Conservation (phyloP, 306 rosid genomes). For the Lupinus albus region DNA sequence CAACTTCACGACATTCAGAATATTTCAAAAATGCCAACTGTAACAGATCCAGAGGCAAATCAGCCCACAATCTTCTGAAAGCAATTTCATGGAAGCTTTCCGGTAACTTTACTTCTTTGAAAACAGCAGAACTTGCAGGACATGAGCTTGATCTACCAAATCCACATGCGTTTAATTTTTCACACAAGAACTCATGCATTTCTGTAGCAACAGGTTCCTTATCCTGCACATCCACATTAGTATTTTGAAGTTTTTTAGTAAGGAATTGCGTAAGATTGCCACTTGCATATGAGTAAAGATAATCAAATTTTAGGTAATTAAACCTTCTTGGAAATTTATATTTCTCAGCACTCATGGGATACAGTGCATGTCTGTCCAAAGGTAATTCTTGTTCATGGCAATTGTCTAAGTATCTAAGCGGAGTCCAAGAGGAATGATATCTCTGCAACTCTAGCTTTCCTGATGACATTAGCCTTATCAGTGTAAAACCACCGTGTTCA, state of each 20-base stretch:
- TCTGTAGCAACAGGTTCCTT: conserved; percentile 43
- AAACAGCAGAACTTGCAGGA: conserved; percentile 52
- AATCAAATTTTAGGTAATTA: conserved; percentile 53
- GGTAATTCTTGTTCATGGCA: conserved; percentile 39
- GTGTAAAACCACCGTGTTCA: conserved; percentile 67
- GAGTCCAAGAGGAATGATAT: conserved; percentile 56
- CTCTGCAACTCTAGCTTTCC: conserved; percentile 73
- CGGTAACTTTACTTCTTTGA: conserved; percentile 60
- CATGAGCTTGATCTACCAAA: conserved; percentile 52
- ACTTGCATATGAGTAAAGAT: conserved; percentile 53
- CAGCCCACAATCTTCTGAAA: conserved; percentile 64
- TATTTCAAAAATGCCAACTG: conserved; percentile 59
- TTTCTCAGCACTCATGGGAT: conserved; percentile 47
- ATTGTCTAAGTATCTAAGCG: conserved; percentile 38
- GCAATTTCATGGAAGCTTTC: conserved; percentile 57
- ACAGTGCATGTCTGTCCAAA: conserved; percentile 47
- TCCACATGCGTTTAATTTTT: conserved; percentile 61
- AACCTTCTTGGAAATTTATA: conserved; percentile 48
- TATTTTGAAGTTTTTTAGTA: conserved; percentile 37
- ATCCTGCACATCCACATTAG: background rate
- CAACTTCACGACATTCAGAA: conserved; percentile 48
- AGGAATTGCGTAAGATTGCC: conserved; percentile 51
- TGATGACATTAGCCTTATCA: conserved; percentile 65
- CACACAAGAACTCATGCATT: conserved; percentile 59
- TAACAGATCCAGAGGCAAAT: conserved; percentile 59